phyloP scores from a whole-genome alignment of 306 rosid genomes.

The Abrus pulchellus region DNA sequence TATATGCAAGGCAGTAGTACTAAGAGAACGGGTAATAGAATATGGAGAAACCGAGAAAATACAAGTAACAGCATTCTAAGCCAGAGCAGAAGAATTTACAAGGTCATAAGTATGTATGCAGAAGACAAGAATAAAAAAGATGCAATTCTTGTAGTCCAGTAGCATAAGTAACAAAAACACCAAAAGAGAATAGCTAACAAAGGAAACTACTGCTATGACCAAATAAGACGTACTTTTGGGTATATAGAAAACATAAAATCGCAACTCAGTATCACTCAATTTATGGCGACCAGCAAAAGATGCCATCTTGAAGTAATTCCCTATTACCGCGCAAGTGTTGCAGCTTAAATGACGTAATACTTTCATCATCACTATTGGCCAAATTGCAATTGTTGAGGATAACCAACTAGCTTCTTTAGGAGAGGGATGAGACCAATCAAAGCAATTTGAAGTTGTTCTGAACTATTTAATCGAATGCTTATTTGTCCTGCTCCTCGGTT shows the following conservation, averaged over 20 bases:
- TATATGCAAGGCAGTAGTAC: neutral
- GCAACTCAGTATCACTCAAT: slow-evolving; percentile 54
- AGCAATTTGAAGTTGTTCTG: slow-evolving; percentile 93
- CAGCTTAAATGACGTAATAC: slow-evolving; percentile 50
- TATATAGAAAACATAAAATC: slow-evolving; percentile 45
- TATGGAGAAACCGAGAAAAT: neutral
- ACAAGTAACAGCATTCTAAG: slow-evolving; percentile 23
- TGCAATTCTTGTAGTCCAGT: slow-evolving; percentile 56
- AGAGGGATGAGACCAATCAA: slow-evolving; percentile 81
- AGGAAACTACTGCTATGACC: slow-evolving; percentile 53
- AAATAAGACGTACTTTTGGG: slow-evolving; percentile 46
- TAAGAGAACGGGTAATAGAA: neutral
- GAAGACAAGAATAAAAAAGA: slow-evolving; percentile 48
- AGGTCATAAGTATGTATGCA: slow-evolving; percentile 23
- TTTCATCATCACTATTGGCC: slow-evolving; percentile 60
- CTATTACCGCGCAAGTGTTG: slow-evolving; percentile 55
- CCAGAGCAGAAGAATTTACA: slow-evolving; percentile 42
- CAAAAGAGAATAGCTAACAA: slow-evolving; percentile 58
- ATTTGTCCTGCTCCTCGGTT: slow-evolving; percentile 95
- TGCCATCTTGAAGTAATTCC: slow-evolving; percentile 49
- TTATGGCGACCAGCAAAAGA: slow-evolving; percentile 50
- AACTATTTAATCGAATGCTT: slow-evolving; percentile 86
- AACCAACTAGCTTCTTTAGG: slow-evolving; percentile 64
- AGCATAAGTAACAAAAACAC: slow-evolving; percentile 61
- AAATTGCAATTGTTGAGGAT: slow-evolving; percentile 68